Evolutionary conservation across 306 rosid species (phyloP).

Genomic region (Prunus dulcis): DNA sequence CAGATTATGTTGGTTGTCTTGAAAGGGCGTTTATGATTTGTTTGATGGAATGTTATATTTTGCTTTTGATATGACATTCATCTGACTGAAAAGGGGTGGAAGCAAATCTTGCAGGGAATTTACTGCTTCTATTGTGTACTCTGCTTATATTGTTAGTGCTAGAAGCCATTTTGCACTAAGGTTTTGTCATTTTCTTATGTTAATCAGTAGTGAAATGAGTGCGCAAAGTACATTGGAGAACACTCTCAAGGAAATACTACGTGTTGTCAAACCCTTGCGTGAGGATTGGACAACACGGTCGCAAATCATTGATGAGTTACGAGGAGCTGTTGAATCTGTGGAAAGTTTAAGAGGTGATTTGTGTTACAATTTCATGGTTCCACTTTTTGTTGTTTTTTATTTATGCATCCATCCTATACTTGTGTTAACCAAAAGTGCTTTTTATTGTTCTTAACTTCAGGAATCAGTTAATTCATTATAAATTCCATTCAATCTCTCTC

Average conservation of each 20-base stretch:
- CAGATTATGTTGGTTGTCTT: background rate
- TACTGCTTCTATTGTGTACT: background rate
- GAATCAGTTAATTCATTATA: background rate
- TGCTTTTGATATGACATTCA: background rate
- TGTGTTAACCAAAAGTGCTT: background rate
- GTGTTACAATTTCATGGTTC: conserved; percentile 12
- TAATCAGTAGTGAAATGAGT: conserved; percentile 40
- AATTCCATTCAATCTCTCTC: background rate
- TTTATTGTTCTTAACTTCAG: background rate
- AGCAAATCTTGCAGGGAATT: background rate
- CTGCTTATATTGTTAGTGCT: background rate
- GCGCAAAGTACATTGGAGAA: conserved; percentile 35
- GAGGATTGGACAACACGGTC: conserved; percentile 54
- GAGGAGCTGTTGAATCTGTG: conserved; percentile 39
- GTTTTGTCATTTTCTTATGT: background rate
- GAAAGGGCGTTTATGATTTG: background rate
- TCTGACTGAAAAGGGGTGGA: background rate
- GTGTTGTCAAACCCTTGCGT: conserved; percentile 41
- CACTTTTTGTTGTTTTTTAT: background rate
- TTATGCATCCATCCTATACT: background rate
- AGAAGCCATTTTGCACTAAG: background rate
- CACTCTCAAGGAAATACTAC: conserved; percentile 48
- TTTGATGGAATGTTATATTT: background rate
- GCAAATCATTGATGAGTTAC: conserved; percentile 46
- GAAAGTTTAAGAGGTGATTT: conserved; percentile 59